Percentiles rank a stretch among this genome's conserved stretches.
Evolutionary conservation across 129 eudicot genomes (phyloP).

Genomic region (Deinandra increscens): DNA sequence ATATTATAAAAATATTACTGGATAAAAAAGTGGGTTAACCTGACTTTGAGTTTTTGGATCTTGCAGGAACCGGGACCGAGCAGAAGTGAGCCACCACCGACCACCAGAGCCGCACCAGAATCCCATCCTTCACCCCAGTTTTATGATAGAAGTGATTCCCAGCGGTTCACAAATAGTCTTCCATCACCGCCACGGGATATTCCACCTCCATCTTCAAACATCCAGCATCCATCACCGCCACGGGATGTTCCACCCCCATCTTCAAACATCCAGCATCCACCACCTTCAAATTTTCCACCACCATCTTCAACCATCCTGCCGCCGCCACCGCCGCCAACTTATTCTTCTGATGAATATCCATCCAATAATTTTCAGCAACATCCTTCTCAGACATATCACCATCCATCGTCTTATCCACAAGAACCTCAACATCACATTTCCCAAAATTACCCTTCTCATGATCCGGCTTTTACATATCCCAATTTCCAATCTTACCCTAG

Average conservation of each 20-base stretch:
- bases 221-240: conserved; percentile 30
- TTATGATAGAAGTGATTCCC: conserved; percentile 46
- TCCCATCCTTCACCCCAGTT: conserved; percentile 44
- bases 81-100: conserved; percentile 37
- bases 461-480: conserved; percentile 47
- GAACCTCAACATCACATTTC: conserved; percentile 55
- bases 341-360: conserved; percentile 46
- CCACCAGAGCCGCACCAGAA: conserved; percentile 36
- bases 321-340: conserved; percentile 32
- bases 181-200: conserved; percentile 32
- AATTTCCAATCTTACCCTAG: conserved; percentile 91
- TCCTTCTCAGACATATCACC: conserved; percentile 47
- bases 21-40: not conserved
- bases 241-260: conserved; percentile 27
- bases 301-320: conserved; percentile 33
- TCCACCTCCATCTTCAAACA: conserved; percentile 26
- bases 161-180: conserved; percentile 28
- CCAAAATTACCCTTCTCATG: conserved; percentile 56
- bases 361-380: conserved; percentile 47
- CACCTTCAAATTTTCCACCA: conserved; percentile 22
- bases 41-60: not conserved
- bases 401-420: conserved; percentile 48
- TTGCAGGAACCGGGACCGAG: conserved; percentile 46
- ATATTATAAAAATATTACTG: not conserved
- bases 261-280: conserved; percentile 24